phyloP scores from a whole-genome alignment of 495 filamentous ascomycete genomes.

The Antarctomyces pellizariae region DNA sequence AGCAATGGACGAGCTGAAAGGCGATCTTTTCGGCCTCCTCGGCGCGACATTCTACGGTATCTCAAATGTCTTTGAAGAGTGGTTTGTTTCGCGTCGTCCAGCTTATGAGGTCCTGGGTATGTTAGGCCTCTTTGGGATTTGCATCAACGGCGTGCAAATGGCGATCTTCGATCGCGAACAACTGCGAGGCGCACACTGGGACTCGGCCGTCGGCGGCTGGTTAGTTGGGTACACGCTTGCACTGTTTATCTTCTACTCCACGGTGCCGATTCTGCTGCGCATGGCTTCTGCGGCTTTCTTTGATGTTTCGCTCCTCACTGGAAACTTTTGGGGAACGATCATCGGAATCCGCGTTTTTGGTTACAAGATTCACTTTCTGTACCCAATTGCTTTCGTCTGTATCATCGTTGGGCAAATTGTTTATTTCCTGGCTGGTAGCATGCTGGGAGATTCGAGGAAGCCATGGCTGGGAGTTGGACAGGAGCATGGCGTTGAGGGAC shows the following conservation, averaged over 20 bases:
- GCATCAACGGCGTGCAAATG: constrained; percentile 80
- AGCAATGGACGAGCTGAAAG: constrained; percentile 52
- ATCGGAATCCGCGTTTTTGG: constrained; percentile 77
- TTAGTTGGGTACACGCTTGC: constrained; percentile 70
- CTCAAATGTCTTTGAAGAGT: constrained; percentile 79
- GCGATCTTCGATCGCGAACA: constrained; percentile 66
- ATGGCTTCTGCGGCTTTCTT: constrained; percentile 85
- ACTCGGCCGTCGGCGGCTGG: constrained; percentile 50
- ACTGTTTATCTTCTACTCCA: constrained; percentile 63
- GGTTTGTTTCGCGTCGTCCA: constrained; percentile 65
- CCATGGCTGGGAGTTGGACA: constrained; percentile 83
- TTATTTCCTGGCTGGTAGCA: constrained; percentile 58
- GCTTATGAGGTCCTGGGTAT: constrained; percentile 88
- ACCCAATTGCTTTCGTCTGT: constrained; percentile 82
- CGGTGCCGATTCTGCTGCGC: constrained; percentile 69
- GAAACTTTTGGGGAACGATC: constrained; percentile 90
- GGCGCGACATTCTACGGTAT: constrained; percentile 84
- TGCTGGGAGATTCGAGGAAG: constrained; percentile 76
- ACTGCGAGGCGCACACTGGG: constrained; percentile 44
- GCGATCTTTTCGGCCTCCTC: constrained; percentile 75
- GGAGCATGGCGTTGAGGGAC: constrained; percentile 52
- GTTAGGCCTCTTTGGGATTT: constrained; percentile 65
- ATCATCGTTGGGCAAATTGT: constrained; percentile 65
- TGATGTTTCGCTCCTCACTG: constrained; percentile 82
- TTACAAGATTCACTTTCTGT: constrained; percentile 63